Evolutionary conservation across 2,329 filamentous ascomycete species (phyloP), one percentile per base, ranked within the genome.

Genomic region (Phoma sp.): DNA sequence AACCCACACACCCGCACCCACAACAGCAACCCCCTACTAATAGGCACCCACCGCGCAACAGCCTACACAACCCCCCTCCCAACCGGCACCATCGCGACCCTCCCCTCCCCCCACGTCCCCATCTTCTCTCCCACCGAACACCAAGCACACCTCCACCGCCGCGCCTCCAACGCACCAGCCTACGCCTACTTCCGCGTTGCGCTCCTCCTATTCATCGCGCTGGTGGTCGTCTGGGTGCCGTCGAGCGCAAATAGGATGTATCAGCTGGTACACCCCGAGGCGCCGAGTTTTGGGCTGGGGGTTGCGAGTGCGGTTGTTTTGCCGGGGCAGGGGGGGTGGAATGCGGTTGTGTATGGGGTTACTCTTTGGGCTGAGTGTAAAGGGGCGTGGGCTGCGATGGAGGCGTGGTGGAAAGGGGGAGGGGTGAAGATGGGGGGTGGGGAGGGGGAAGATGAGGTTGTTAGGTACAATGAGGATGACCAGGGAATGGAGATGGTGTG

Each of bases 261-360:
- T 74, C 85, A 85, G 3, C 79, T 92, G 14, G 79, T 86, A 7
- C 79, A 88, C 65, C 77, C 81, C 0, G 56, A 64, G 7, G 28
- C 57, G 1, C 82, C 66, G 2, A 63, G 79, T 7, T 81, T 87
- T 23, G 77, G 81, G 0, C 82, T 95, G 20, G 86, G 91, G 64
- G 86, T 89, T 60, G 83, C 87, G 60, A 87, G 88, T 18, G 86
- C 89, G 0, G 82, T 91, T 33, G 90, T 95, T 1, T 81, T 96
- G 7, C 91, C 91, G 0, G 81, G 92, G 0, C 91, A 96, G 69
- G 91, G 91, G 0, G 90, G 93, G 66, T 95, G 91, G 90, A 96
- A 96, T 71, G 84, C 87, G 15, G 73, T 90, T 53, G 91, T 96
- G 61, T 96, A 95, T 74, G 76, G 86, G 5, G 69, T 64, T 15